Percentiles rank a stretch among this genome's conserved stretches.
Evolutionary conservation across 805 yeast species (phyloP).

Genomic region (Priceomyces medius): DNA sequence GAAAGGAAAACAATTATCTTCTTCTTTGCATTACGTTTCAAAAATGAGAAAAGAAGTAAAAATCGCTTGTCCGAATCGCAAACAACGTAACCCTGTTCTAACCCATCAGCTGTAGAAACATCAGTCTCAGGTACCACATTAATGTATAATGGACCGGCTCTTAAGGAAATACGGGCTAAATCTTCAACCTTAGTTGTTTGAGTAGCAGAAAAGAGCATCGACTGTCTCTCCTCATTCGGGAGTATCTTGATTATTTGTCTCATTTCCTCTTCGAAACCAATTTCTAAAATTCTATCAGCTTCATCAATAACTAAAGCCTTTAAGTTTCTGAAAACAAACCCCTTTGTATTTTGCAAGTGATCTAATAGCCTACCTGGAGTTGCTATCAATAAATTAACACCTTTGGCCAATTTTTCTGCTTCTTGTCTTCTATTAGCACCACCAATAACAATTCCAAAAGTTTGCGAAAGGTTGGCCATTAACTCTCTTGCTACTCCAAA

Average conservation of each 20-base stretch:
- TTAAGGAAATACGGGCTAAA: slow-evolving; percentile 91
- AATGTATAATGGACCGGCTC: slow-evolving; percentile 90
- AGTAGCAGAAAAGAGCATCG: slow-evolving; percentile 98
- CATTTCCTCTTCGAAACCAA: slow-evolving; percentile 99
- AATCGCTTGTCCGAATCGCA: slow-evolving; percentile 96
- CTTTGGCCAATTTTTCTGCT: slow-evolving; percentile 90
- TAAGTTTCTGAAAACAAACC: slow-evolving; percentile 90
- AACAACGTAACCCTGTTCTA: slow-evolving; percentile 97
- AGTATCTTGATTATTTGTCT: slow-evolving; percentile 89
- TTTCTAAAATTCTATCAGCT: slow-evolving; percentile 96
- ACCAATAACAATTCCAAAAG: slow-evolving; percentile 95
- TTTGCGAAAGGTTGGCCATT: slow-evolving; percentile 87
- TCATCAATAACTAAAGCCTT: slow-evolving; percentile 95
- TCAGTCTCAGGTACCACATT: slow-evolving; percentile 85
- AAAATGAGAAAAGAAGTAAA: slow-evolving; percentile 82
- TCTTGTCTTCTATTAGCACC: slow-evolving; percentile 98
- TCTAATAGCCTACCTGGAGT: slow-evolving; percentile 97
- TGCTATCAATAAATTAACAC: slow-evolving; percentile 91
- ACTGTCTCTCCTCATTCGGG: slow-evolving; percentile 90
- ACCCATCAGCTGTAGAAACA: slow-evolving; percentile 90
- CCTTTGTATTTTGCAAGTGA: slow-evolving; percentile 93
- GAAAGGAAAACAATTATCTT: slow-evolving; percentile 92
- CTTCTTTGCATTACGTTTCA: slow-evolving; percentile 89
- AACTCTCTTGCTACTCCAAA: slow-evolving; percentile 97
- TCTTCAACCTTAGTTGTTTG: slow-evolving; percentile 99